Conservation (phyloP, 768 basidiomycete genomes). For the Kwoniella europaea region DNA sequence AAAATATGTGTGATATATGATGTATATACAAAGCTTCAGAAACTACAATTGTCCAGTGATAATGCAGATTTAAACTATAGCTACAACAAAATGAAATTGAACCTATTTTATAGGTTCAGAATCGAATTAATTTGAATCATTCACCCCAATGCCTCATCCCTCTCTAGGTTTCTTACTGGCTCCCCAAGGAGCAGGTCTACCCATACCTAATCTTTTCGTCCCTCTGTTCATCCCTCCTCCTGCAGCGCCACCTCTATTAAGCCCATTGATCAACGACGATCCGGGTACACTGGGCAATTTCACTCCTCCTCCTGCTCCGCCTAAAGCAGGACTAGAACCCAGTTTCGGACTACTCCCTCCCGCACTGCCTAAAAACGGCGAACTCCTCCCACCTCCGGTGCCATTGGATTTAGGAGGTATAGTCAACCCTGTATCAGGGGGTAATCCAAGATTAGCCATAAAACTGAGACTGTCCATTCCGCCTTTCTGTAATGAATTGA, state of each 20-base stretch:
- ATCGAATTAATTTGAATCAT: neutral
- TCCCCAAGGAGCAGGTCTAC: conserved; percentile 49
- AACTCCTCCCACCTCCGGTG: neutral
- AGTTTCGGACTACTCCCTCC: conserved; percentile 12
- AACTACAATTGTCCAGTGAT: too few species aligned
- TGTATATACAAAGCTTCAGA: too few species aligned
- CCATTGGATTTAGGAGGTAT: neutral
- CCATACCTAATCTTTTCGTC: conserved; percentile 49
- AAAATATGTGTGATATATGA: neutral
- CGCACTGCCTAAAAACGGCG: conserved; percentile 8
- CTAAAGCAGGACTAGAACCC: conserved; percentile 12
- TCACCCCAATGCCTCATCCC: neutral
- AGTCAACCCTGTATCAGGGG: conserved; percentile 17
- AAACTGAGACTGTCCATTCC: conserved; percentile 38
- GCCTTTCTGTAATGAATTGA: conserved; percentile 41
- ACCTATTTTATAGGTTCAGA: neutral
- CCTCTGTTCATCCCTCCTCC: conserved; percentile 22
- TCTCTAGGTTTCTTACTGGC: conserved; percentile 33
- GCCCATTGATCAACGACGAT: neutral
- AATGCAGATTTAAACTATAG: too few species aligned
- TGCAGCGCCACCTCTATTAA: conserved; percentile 8
- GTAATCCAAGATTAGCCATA: conserved; percentile 54
- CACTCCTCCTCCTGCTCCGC: neutral
- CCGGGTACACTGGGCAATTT: conserved; percentile 19
- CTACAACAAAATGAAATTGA: too few species aligned